Evolutionary conservation across 78 protist genomes (phyloP), one percentile per base, ranked within the genome.

Genomic region (Paulinella micropora): DNA sequence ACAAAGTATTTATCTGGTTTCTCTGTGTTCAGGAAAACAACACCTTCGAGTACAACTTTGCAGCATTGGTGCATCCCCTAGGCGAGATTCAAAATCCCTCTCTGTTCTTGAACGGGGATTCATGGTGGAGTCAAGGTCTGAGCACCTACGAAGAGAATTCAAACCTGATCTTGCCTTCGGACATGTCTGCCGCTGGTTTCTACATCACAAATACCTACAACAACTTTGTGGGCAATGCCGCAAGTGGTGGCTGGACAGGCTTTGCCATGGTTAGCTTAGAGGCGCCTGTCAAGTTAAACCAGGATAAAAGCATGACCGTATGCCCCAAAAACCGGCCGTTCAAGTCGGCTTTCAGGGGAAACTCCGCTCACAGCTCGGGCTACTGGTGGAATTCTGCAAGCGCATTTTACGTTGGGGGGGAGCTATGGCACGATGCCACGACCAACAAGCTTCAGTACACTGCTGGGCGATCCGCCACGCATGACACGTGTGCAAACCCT

Each of bases 221-320:
- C 40, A 2, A 23, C 39, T 77, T 94, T 69, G 88, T 90, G 39
- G 94, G 94, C 39, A 94, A 94, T 87, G 83, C 89, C 39, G 96
- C 96, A 1, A 82, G 90, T 37, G 96, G 95, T 67, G 95, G 95
- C 31, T 94, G 93, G 93, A 73, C 94, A 2, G 92, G 93, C 86
- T 94, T 79, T 37, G 86, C 94, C n/a, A 81, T 93, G 86, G 94
- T 94, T 26, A 64, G 77, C 39, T 91, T 94, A 2, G 28, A 1
- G 1, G 28, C 23, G 34, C 95, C 95, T 29, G 64, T 92, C 41
- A 91, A 89, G 85, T 39, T 39, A 37, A 79, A 84, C 83, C 38
- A 67, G 31, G 69, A 35, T 3, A 3, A 23, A 0, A 3, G 90
- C 0, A 64, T 90, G 34, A 79, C 37, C 28, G 77, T 64, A 23